Evolutionary conservation across 768 basidiomycete species (phyloP).

Genomic region (Rhizopogon vesiculosus): DNA sequence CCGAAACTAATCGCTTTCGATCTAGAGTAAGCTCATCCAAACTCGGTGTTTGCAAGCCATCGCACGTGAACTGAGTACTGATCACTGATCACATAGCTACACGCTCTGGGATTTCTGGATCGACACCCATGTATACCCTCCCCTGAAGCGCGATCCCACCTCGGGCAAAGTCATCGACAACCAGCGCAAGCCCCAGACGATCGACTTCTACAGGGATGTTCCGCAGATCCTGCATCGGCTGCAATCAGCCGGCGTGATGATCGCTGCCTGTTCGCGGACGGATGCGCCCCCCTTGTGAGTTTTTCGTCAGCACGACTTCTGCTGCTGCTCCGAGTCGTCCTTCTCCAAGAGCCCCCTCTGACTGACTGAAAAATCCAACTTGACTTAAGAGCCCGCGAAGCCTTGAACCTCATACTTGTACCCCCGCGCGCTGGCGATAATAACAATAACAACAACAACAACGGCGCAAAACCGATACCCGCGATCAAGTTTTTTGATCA

Average conservation of each 20-base stretch:
- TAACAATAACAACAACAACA: background rate
- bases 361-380: too few species aligned
- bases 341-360: background rate
- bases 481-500: conserved; percentile 67
- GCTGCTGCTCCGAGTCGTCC: background rate
- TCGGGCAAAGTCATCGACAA: conserved; percentile 22
- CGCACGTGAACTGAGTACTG: conserved; percentile 1
- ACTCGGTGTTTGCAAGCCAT: background rate
- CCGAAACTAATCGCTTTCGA: conserved; percentile 78
- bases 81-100: conserved; percentile 43
- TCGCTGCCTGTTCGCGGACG: conserved; percentile 78
- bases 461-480: conserved; percentile 27
- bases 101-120: conserved; percentile 89
- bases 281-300: conserved; percentile 62
- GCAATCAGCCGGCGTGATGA: conserved; percentile 40
- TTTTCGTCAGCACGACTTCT: too few species aligned
- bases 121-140: conserved; percentile 67
- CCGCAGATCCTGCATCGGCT: conserved; percentile 64
- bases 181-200: conserved; percentile 19
- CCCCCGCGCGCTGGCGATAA: conserved; percentile 33
- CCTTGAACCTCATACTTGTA: conserved; percentile 59
- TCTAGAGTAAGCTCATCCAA: conserved; percentile 53
- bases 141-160: conserved; percentile 41
- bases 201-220: conserved; percentile 76
- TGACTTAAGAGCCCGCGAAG: conserved; percentile 61